phyloP scores from a whole-genome alignment of 495 filamentous ascomycete species.

The Hyaloscypha finlandica region DNA sequence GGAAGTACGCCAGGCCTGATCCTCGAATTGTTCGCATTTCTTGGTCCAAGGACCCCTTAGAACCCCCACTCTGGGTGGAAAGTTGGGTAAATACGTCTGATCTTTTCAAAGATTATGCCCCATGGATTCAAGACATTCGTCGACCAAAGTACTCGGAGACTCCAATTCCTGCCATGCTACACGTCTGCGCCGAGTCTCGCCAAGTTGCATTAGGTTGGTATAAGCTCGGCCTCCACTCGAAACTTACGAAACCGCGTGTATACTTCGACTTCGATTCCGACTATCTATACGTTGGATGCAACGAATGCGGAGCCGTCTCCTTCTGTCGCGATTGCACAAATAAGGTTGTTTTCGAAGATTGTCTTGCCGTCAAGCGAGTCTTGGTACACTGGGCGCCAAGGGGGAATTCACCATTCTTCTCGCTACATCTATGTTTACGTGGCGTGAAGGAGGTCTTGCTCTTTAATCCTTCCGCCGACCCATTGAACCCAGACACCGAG shows the following conservation, averaged over 20 bases:
- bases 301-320: neutral
- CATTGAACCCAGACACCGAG: neutral
- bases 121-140: too few species aligned
- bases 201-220: neutral
- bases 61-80: neutral
- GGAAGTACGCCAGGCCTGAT: neutral
- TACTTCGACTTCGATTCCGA: neutral
- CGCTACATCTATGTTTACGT: neutral
- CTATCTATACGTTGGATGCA: neutral
- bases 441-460: neutral
- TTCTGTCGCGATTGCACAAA: neutral
- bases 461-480: neutral
- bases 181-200: neutral
- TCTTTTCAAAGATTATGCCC: too few species aligned
- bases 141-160: neutral
- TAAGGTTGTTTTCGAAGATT: too few species aligned
- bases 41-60: neutral
- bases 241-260: neutral
- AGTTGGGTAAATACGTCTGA: too few species aligned
- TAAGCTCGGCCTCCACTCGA: neutral
- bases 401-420: neutral
- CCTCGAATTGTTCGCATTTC: neutral
- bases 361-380: too few species aligned
- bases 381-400: neutral
- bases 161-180: neutral